Base-by-base conservation (phyloP, 2,329 filamentous ascomycete genomes). In the Clathrospora elynae region DNA sequence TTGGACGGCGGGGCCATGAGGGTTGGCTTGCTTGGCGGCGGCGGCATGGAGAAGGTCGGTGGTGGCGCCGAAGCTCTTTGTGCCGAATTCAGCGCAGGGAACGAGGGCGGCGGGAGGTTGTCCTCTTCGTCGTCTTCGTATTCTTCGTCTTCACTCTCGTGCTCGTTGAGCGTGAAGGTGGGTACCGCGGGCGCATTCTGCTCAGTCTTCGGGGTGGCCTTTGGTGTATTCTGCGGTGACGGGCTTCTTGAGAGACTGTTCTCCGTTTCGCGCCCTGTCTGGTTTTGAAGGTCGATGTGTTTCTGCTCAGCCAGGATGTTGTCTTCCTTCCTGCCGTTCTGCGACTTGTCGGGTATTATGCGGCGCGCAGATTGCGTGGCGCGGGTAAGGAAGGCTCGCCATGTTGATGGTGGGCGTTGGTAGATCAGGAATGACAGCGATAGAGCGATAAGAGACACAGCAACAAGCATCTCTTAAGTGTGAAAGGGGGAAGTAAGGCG, bases 31-130 rank as follows among this genome's bases (percentile, higher is more conserved):
- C 52, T 36, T 22, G 59, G 54, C 3, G 51, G 57, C 19, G 56
- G 52, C 4, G 53, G 37, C 49, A 59, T 56, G 8, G 48, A 40
- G 17, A 55, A 39, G 20, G 47, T 38, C 10, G 49, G 46, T 17
- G 44, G 33, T 12, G 39, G 49, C 8, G 58, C 54, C 35, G 70
- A 72, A 10, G 73, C 69, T 47, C 73, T 62, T 48, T 76, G 74
- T 6, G 72, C 73, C 6, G 73, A 76, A 53, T 76, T 75, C 22
- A 71, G 46, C 2, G 74, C 72, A 19, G 74, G 73, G 37, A 76
- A 76, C 0, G 66, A 71, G 14, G 74, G 71, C 4, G 67, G 70
- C 7, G 67, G 70, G 2, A 72, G 50, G 20, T 64, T 61, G 35
- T 70, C 65, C 28, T 66, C 59, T 14, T 68, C 62, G 0, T 68